Conservation (phyloP, 768 basidiomycete genomes). For the Leucosporidium yakuticum region DNA sequence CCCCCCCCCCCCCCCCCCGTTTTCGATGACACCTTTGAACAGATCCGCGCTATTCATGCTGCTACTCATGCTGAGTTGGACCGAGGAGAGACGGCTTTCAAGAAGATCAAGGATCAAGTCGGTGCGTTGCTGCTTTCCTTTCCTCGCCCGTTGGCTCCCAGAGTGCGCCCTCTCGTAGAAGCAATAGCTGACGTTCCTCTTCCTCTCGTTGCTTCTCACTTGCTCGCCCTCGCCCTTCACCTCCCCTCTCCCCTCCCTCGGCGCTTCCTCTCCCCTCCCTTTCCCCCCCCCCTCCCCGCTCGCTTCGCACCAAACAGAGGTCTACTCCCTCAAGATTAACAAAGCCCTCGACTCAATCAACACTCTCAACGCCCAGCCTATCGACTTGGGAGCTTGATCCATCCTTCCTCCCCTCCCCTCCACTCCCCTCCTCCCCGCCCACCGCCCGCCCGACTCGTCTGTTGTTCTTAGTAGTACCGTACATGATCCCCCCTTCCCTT, state of each 20-base stretch:
- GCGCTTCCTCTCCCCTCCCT: not conserved
- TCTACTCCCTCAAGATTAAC: slow-evolving; percentile 30
- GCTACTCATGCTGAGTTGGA: slow-evolving; percentile 27
- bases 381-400: slow-evolving; percentile 5
- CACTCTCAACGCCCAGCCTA: slow-evolving; percentile 8
- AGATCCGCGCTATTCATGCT: slow-evolving; percentile 25
- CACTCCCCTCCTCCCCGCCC: too few relatives aligned
- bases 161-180: not conserved
- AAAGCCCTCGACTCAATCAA: slow-evolving; percentile 32
- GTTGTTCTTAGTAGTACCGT: too few relatives aligned
- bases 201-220: too few relatives aligned
- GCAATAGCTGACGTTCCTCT: not conserved
- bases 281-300: too few relatives aligned
- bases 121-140: slow-evolving; percentile 9
- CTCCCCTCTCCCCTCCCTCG: too few relatives aligned
- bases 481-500: too few relatives aligned
- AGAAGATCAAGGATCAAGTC: slow-evolving; percentile 28
- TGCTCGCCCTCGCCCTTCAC: too few relatives aligned
- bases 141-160: not conserved
- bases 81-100: slow-evolving; percentile 30
- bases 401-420: too few relatives aligned
- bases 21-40: not conserved
- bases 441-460: too few relatives aligned
- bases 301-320: not conserved
- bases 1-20: too few relatives aligned